Evolutionary conservation across 2,329 filamentous ascomycete species (phyloP).

Genomic region (Diaporthe sp.): DNA sequence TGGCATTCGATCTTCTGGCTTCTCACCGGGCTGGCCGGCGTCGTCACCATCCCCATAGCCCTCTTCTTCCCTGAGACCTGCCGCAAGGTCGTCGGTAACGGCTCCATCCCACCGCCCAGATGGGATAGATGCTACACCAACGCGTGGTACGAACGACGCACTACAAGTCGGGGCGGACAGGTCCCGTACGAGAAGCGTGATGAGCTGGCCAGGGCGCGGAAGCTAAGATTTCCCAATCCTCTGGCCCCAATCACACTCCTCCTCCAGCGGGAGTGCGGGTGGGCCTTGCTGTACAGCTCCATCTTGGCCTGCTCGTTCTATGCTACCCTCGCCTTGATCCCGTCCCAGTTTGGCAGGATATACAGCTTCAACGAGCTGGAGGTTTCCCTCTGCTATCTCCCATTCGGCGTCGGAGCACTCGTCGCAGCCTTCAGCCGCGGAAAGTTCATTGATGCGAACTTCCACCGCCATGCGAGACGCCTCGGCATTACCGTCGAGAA

Average conservation of each 20-base stretch:
- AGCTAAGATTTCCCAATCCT: background rate
- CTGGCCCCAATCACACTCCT: background rate
- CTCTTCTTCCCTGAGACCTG: conserved; percentile 49
- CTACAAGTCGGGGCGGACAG: background rate
- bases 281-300: conserved; percentile 2
- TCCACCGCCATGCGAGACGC: conserved; percentile 64
- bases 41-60: conserved; percentile 35
- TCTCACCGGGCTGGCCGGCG: conserved; percentile 56
- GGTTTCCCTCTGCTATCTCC: conserved; percentile 60
- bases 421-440: conserved; percentile 57
- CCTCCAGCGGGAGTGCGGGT: background rate
- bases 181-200: background rate
- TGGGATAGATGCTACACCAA: background rate
- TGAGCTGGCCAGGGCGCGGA: background rate
- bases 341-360: conserved; percentile 49
- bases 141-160: background rate
- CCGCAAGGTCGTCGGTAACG: conserved; percentile 61
- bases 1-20: conserved; percentile 72
- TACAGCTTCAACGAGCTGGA: conserved; percentile 54
- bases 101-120: conserved; percentile 56
- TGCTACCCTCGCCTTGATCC: conserved; percentile 50
- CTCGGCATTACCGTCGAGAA: conserved; percentile 63
- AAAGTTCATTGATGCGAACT: conserved; percentile 73
- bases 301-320: background rate
- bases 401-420: conserved; percentile 54